Conservation (phyloP, 495 filamentous ascomycete genomes). For the Cryomyces antarcticus region DNA sequence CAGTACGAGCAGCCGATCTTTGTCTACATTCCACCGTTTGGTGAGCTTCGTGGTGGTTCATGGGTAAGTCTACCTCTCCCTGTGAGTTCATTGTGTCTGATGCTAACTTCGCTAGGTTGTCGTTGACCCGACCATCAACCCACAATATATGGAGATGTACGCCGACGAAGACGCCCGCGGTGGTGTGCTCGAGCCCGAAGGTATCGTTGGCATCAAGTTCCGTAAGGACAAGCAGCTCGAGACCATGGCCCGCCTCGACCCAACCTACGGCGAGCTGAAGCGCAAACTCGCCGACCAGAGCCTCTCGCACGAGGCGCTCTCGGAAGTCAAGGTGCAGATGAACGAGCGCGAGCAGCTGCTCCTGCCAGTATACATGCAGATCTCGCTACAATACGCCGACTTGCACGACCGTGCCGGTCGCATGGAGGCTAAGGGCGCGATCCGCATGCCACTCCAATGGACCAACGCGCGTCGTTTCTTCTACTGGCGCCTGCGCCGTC, state of each 20-base stretch:
- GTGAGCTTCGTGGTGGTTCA: constrained; percentile 93
- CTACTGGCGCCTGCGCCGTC: constrained; percentile 96
- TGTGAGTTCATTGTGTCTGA: not conserved
- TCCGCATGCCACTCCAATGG: constrained; percentile 70
- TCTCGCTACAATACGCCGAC: constrained; percentile 87
- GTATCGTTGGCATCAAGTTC: constrained; percentile 97
- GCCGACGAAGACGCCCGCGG: constrained; percentile 89
- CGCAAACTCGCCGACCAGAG: constrained; percentile 46
- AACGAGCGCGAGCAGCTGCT: constrained; percentile 70
- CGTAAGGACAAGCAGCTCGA: constrained; percentile 92
- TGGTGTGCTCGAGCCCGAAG: constrained; percentile 94
- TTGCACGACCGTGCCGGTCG: constrained; percentile 92
- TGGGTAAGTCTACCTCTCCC: constrained; percentile 38
- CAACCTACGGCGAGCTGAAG: constrained; percentile 62
- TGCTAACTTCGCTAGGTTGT: constrained; percentile 44
- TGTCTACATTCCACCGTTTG: constrained; percentile 92
- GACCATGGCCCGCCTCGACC: constrained; percentile 89
- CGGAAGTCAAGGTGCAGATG: constrained; percentile 69
- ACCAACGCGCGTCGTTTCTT: constrained; percentile 89
- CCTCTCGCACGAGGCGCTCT: constrained; percentile 50
- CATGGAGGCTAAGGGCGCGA: constrained; percentile 93
- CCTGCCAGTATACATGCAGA: constrained; percentile 79
- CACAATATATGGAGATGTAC: constrained; percentile 97
- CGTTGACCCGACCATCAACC: constrained; percentile 94
- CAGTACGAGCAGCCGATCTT: constrained; percentile 97